Conservation (phyloP, 139 green algal species). For the Zygnema circumcarinatum region DNA sequence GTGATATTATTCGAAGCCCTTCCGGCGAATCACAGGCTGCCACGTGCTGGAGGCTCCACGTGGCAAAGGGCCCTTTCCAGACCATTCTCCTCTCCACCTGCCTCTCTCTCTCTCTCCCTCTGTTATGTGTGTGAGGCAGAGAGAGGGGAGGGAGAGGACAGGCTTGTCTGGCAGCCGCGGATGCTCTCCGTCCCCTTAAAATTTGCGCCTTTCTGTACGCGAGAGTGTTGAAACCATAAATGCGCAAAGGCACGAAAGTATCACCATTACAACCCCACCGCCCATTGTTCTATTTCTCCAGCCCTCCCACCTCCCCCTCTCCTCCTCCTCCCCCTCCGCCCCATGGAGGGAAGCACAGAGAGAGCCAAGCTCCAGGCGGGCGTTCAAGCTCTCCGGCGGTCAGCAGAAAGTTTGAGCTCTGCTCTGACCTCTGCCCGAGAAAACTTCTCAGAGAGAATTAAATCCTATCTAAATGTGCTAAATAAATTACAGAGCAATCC, state of each 20-base stretch:
- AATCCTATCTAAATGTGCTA: not conserved
- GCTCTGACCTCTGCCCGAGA: not conserved
- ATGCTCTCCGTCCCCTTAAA: not conserved
- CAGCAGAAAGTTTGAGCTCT: not conserved
- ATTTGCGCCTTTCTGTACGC: not conserved
- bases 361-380: not conserved
- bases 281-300: not conserved
- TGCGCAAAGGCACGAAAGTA: not conserved
- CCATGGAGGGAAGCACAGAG: not conserved
- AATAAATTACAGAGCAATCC: not conserved
- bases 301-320: not conserved
- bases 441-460: not conserved
- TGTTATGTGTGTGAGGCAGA: not conserved
- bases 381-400: not conserved
- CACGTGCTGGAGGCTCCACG: no score
- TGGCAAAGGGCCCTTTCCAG: no score
- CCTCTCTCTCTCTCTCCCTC: slow-evolving; percentile 36
- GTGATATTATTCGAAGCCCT: no score
- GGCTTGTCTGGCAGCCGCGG: not conserved
- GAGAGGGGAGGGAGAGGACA: not conserved
- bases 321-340: not conserved
- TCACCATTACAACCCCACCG: not conserved
- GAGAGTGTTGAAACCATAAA: not conserved
- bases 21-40: no score
- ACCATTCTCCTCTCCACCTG: not conserved